Conservation (phyloP, 2,329 filamentous ascomycete genomes). For the Xylariaceae sp. region DNA sequence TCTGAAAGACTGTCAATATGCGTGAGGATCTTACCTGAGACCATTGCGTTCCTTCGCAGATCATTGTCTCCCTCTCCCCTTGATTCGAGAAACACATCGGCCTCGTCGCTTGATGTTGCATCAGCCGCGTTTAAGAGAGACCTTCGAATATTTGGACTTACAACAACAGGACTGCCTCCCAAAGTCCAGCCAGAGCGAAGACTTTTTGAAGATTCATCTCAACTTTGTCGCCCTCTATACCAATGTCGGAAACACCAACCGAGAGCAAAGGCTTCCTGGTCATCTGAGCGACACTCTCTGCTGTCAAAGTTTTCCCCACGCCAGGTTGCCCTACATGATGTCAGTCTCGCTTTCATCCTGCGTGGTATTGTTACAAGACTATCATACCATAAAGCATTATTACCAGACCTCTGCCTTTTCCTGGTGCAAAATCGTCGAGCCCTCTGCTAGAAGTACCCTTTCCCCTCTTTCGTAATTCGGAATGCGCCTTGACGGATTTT, state of each 20-base stretch:
- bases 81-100: slow-evolving; percentile 9
- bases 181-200: slow-evolving; percentile 6
- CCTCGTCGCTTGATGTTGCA: slow-evolving; percentile 1
- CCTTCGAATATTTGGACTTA: background rate
- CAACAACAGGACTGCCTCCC: slow-evolving; percentile 10
- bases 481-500: slow-evolving; percentile 1
- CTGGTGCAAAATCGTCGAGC: slow-evolving; percentile 7
- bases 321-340: slow-evolving; percentile 3
- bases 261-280: slow-evolving; percentile 4
- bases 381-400: slow-evolving; percentile 5
- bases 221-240: slow-evolving; percentile 8
- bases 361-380: background rate
- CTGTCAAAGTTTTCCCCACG: slow-evolving; percentile 7
- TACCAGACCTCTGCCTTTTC: slow-evolving; percentile 1
- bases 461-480: background rate
- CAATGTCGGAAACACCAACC: slow-evolving; percentile 2
- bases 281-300: slow-evolving; percentile 8
- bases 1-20: background rate
- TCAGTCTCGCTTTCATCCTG: background rate
- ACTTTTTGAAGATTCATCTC: slow-evolving; percentile 3
- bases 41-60: slow-evolving; percentile 7
- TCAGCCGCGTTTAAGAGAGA: background rate
- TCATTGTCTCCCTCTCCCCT: slow-evolving; percentile 7
- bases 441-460: background rate
- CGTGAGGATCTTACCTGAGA: slow-evolving; percentile 1